Evolutionary conservation across 805 yeast species (phyloP).

Genomic region (Barnettozyma wickerhamii): DNA sequence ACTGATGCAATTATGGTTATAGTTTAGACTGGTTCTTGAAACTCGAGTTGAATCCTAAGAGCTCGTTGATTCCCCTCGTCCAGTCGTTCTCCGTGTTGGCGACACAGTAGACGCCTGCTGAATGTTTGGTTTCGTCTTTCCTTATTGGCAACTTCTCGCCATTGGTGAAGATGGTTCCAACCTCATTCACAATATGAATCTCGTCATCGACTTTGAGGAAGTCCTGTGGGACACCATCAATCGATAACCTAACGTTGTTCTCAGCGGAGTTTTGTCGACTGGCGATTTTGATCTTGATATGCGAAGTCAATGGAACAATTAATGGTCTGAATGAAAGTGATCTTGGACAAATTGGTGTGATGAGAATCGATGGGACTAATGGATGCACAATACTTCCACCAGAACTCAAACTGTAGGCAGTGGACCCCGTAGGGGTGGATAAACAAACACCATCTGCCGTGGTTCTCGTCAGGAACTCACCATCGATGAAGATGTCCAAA

Average conservation of each 20-base stretch:
- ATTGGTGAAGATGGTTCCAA: conserved; percentile 54
- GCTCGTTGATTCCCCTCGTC: conserved; percentile 85
- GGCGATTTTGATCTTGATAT: conserved; percentile 58
- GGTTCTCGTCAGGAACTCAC: conserved; percentile 79
- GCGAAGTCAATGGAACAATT: conserved; percentile 73
- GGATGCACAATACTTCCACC: conserved; percentile 96
- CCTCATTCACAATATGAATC: conserved; percentile 64
- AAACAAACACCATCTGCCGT: conserved; percentile 87
- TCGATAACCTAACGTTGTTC: conserved; percentile 53
- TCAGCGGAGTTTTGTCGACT: conserved; percentile 38
- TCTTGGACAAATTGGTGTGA: conserved; percentile 91
- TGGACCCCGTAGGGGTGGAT: conserved; percentile 92
- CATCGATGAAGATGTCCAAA: conserved; percentile 81
- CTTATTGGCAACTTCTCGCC: conserved; percentile 43
- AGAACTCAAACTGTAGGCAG: conserved; percentile 84
- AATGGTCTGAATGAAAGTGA: conserved; percentile 88
- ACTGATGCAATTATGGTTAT: conserved; percentile 1
- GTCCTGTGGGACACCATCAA: conserved; percentile 81
- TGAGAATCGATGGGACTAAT: conserved; percentile 69
- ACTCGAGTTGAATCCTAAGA: conserved; percentile 83
- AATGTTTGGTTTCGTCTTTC: conserved; percentile 20
- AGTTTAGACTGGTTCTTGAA: conserved; percentile 47
- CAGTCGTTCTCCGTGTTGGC: conserved; percentile 83
- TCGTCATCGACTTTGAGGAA: conserved; percentile 72
- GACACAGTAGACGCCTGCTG: conserved; percentile 80